Percentiles rank a stretch among this genome's conserved stretches.
phyloP scores from a whole-genome alignment of 139 green algal species.

The Chlorella ohadii region DNA sequence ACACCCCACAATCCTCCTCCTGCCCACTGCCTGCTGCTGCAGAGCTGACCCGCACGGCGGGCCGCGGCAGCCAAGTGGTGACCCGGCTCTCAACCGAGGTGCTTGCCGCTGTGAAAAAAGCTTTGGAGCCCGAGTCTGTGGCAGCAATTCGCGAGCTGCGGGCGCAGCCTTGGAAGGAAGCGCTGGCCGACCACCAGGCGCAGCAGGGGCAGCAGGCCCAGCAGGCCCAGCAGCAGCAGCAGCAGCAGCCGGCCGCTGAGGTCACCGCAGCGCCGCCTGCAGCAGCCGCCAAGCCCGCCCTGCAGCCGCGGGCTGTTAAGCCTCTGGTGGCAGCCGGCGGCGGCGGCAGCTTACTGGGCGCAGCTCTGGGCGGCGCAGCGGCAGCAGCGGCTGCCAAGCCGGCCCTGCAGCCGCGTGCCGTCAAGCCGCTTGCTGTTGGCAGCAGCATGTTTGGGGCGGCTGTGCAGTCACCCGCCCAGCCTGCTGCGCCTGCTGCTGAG shows the following conservation, averaged over 20 bases:
- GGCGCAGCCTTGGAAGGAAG: constrained; percentile 3
- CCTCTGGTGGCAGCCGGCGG: constrained; percentile 3
- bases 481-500: neutral
- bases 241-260: neutral
- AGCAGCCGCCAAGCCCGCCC: neutral
- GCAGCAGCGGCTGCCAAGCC: neutral
- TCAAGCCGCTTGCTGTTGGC: constrained; percentile 9
- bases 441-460: constrained; percentile 10
- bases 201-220: neutral
- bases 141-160: constrained; percentile 13
- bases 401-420: neutral
- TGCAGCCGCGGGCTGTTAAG: constrained; percentile 33
- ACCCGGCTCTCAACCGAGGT: constrained; percentile 1
- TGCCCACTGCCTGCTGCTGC: neutral
- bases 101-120: constrained; percentile 10
- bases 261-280: neutral
- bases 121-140: neutral
- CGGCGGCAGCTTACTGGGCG: neutral
- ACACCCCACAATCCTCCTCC: no score
- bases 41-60: constrained; percentile 5
- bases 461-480: no score
- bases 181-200: neutral
- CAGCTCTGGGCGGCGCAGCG: neutral
- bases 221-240: neutral
- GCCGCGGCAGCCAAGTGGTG: constrained; percentile 6